Percentiles rank a stretch among this genome's conserved stretches.
Evolutionary conservation across 2,329 filamentous ascomycete genomes (phyloP).

Genomic region (Fusarium sp.): DNA sequence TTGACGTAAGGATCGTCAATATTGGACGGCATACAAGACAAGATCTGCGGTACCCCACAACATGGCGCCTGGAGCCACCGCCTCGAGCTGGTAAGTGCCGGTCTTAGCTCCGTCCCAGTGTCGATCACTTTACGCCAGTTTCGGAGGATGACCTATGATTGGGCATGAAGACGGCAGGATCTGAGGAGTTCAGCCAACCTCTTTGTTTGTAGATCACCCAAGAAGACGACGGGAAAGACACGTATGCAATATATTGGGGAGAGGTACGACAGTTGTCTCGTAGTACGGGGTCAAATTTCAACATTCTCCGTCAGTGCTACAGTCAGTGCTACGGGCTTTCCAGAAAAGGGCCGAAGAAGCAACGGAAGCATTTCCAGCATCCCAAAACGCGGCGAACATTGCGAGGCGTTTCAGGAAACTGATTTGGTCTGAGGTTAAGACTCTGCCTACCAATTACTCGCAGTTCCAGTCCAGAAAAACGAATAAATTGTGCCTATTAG

Average conservation of each 20-base stretch:
- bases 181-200: not conserved
- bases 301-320: not conserved
- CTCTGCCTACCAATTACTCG: rapidly evolving
- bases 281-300: not conserved
- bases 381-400: rapidly evolving
- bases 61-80: not conserved
- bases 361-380: not conserved
- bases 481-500: not conserved
- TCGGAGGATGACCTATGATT: rapidly evolving
- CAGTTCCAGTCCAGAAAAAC: rapidly evolving
- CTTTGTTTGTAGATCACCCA: not conserved
- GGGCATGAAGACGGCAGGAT: not conserved
- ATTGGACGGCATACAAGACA: not conserved
- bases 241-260: not conserved
- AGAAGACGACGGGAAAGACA: not conserved
- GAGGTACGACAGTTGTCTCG: not conserved
- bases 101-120: not conserved
- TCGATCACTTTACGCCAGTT: not conserved
- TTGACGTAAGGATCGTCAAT: not conserved
- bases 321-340: too few species aligned
- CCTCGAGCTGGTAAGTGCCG: not conserved
- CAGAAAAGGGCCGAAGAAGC: too few species aligned
- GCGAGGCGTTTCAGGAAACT: rapidly evolving
- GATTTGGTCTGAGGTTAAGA: rapidly evolving
- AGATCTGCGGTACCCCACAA: not conserved